Percentiles rank a stretch among this genome's conserved stretches.
Conservation (phyloP, 2,329 filamentous ascomycete species). For the Trichoderma gracile region DNA sequence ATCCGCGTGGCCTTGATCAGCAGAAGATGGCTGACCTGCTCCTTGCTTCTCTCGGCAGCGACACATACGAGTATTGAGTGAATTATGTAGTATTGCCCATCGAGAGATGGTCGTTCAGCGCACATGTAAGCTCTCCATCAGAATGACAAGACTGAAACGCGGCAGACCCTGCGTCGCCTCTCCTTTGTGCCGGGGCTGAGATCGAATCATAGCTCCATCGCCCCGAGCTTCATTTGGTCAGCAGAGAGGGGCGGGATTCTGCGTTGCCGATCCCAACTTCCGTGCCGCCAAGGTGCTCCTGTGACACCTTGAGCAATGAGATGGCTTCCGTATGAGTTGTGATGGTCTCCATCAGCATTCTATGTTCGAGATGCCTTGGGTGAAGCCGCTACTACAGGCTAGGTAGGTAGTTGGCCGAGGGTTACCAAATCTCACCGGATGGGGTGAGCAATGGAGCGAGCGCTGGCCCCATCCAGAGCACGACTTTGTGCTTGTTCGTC, state of each 20-base stretch:
- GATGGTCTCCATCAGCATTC: background rate
- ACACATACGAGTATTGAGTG: too few species aligned
- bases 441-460: too few species aligned
- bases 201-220: background rate
- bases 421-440: background rate
- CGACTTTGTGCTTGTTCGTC: background rate
- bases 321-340: background rate
- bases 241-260: background rate
- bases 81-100: too few species aligned
- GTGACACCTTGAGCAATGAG: background rate
- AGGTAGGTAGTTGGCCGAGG: background rate
- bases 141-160: background rate
- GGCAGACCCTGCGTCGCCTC: background rate
- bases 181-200: background rate
- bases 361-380: background rate
- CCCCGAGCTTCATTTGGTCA: constrained; percentile 9
- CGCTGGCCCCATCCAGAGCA: background rate
- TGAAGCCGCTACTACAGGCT: background rate
- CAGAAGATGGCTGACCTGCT: too few species aligned
- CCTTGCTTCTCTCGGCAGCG: too few species aligned
- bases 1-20: too few species aligned
- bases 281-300: background rate
- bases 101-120: too few species aligned
- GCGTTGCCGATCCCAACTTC: constrained; percentile 13
- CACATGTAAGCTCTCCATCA: background rate